phyloP scores from a whole-genome alignment of 345 rosid genomes.

The Acer negundo region DNA sequence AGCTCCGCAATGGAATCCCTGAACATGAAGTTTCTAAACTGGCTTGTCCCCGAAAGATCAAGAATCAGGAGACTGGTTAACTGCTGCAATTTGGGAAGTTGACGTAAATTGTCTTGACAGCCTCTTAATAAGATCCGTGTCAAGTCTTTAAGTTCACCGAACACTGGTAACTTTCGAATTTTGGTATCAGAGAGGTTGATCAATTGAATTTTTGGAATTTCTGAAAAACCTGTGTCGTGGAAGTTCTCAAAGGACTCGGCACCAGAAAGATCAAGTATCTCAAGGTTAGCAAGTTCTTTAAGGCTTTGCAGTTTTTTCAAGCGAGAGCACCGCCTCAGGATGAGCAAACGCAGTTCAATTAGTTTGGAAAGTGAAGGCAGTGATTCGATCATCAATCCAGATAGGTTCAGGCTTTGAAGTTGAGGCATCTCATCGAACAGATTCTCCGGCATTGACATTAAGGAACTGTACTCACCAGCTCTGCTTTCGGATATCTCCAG shows the following conservation, averaged over 20 bases:
- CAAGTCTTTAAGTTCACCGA: conserved; percentile 29
- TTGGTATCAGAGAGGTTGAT: conserved; percentile 48
- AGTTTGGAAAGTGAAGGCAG: conserved; percentile 38
- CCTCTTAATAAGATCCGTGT: conserved; percentile 19
- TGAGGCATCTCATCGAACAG: conserved; percentile 29
- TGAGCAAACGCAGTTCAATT: conserved; percentile 42
- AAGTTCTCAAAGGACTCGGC: conserved; percentile 30
- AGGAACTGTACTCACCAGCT: conserved; percentile 17
- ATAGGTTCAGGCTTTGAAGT: conserved; percentile 58
- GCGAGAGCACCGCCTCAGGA: conserved; percentile 40
- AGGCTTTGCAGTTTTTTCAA: conserved; percentile 42
- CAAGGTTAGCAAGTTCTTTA: conserved; percentile 34
- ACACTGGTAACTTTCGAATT: conserved; percentile 36
- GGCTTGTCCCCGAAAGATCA: conserved; percentile 49
- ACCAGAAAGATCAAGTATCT: conserved; percentile 58
- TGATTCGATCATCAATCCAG: conserved; percentile 30
- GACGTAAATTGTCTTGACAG: background rate
- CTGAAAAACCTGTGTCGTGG: background rate
- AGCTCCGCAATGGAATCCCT: conserved; percentile 33
- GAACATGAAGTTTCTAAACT: conserved; percentile 34
- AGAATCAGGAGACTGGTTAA: conserved; percentile 15
- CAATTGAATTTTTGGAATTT: conserved; percentile 45
- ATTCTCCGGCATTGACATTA: conserved; percentile 23
- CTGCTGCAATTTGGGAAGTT: conserved; percentile 16
- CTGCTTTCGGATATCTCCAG: conserved; percentile 48